Conservation (phyloP, 1,284 basidiomycete species). For the Pseudozyma tsukubaensis region DNA sequence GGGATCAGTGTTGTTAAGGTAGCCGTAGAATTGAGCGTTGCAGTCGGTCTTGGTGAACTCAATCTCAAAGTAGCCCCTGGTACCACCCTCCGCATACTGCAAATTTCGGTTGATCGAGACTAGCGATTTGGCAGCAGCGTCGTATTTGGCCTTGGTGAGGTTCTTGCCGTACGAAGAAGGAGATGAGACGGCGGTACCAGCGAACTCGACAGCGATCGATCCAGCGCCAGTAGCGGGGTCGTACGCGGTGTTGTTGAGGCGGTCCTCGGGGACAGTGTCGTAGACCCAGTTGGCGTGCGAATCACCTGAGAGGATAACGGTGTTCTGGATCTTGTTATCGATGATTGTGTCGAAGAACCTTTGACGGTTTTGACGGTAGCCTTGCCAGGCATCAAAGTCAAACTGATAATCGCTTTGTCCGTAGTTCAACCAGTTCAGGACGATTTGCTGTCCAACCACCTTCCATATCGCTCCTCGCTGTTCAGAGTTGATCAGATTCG, state of each 20-base stretch:
- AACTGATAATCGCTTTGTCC: slow-evolving; percentile 69
- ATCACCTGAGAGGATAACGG: slow-evolving; percentile 73
- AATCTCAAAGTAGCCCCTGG: slow-evolving; percentile 74
- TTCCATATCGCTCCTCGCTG: slow-evolving; percentile 74
- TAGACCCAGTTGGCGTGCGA: slow-evolving; percentile 73
- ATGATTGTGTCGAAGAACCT: slow-evolving; percentile 75
- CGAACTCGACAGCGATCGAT: slow-evolving; percentile 76
- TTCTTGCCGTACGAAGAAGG: slow-evolving; percentile 72
- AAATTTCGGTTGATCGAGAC: slow-evolving; percentile 73
- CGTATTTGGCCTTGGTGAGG: slow-evolving; percentile 71
- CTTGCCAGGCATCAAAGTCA: slow-evolving; percentile 77
- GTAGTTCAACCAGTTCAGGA: slow-evolving; percentile 47
- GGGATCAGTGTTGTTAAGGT: slow-evolving; percentile 73
- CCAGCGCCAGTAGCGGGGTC: slow-evolving; percentile 74
- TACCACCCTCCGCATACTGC: slow-evolving; percentile 77
- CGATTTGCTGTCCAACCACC: slow-evolving; percentile 72
- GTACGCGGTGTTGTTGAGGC: slow-evolving; percentile 70
- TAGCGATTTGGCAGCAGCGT: slow-evolving; percentile 64
- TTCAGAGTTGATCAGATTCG: slow-evolving; percentile 72
- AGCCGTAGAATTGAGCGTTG: slow-evolving; percentile 75
- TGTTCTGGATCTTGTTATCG: slow-evolving; percentile 72
- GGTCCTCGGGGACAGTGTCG: slow-evolving; percentile 48
- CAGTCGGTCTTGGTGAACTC: slow-evolving; percentile 57
- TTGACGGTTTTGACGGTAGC: slow-evolving; percentile 74
- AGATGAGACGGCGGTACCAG: slow-evolving; percentile 76